Evolutionary conservation across 2,329 filamentous ascomycete genomes (phyloP).

Genomic region (Rosellinia necatrix): DNA sequence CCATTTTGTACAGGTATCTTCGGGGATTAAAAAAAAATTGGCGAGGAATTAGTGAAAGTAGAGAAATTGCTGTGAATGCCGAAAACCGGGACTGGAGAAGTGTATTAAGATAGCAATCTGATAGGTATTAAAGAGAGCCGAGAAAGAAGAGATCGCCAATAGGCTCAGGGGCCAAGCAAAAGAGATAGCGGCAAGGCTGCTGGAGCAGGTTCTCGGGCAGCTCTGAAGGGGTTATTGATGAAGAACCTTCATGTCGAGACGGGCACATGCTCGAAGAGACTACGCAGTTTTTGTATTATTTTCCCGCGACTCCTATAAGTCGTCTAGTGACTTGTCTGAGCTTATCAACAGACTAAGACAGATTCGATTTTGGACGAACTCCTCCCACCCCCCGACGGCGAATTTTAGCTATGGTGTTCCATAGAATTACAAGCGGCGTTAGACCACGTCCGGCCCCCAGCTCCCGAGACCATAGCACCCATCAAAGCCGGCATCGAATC

Average conservation of each 20-base stretch:
- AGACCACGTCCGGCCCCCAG: conserved; percentile 20
- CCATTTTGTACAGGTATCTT: conserved; percentile 34
- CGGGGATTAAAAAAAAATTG: not conserved
- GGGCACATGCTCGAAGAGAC: conserved; percentile 31
- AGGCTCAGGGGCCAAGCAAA: conserved; percentile 18
- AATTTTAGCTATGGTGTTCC: conserved; percentile 24
- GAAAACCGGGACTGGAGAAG: not conserved
- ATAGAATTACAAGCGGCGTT: conserved; percentile 29
- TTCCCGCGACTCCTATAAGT: conserved; percentile 24
- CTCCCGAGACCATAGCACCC: conserved; percentile 26
- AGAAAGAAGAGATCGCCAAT: conserved; percentile 15
- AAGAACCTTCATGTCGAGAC: conserved; percentile 32
- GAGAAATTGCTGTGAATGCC: conserved; percentile 18
- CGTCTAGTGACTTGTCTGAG: conserved; percentile 23
- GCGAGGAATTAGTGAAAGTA: conserved; percentile 5
- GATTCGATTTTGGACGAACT: conserved; percentile 25
- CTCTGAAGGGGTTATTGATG: conserved; percentile 28
- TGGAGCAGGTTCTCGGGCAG: conserved; percentile 31
- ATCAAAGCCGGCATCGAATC: conserved; percentile 36
- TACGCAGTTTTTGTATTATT: conserved; percentile 39
- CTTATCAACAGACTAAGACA: conserved; percentile 36
- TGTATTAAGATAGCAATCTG: conserved; percentile 15
- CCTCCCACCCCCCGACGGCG: conserved; percentile 26
- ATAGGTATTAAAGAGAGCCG: conserved; percentile 18
- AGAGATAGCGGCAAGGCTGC: conserved; percentile 30